A percentile compares a stretch with the other conserved stretches of the same genome.
Conservation (phyloP, 83 land plant genomes). For the Thuja plicata region DNA sequence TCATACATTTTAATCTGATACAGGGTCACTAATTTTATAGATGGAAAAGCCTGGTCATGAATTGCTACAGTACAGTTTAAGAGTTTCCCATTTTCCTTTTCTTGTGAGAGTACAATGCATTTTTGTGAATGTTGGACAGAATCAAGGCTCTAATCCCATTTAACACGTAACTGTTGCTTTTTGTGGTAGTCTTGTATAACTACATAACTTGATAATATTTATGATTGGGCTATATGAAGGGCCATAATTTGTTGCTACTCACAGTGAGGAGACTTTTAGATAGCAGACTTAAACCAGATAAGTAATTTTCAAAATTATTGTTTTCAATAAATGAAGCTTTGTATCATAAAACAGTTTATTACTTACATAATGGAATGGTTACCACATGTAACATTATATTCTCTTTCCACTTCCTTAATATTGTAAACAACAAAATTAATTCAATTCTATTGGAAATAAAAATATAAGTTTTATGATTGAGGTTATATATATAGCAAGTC, state of each 20-base stretch:
- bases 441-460: conserved; percentile 2
- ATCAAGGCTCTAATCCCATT: background rate
- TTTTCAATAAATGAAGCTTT: background rate
- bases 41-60: background rate
- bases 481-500: background rate
- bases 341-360: background rate
- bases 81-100: background rate
- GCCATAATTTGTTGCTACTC: background rate
- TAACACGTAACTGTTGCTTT: background rate
- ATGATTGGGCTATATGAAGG: background rate
- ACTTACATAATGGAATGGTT: background rate
- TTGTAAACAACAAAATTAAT: background rate
- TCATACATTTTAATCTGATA: background rate
- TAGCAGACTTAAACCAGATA: background rate
- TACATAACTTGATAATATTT: background rate
- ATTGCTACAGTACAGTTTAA: background rate
- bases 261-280: background rate
- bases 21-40: background rate
- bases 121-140: background rate
- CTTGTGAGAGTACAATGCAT: background rate
- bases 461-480: background rate
- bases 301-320: background rate
- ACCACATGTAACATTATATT: background rate
- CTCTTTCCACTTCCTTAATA: background rate
- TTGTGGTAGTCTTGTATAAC: background rate